Percentiles rank a stretch among this genome's conserved stretches.
Conservation (phyloP, 1,284 basidiomycete genomes). For the Heterobasidion occidentale region DNA sequence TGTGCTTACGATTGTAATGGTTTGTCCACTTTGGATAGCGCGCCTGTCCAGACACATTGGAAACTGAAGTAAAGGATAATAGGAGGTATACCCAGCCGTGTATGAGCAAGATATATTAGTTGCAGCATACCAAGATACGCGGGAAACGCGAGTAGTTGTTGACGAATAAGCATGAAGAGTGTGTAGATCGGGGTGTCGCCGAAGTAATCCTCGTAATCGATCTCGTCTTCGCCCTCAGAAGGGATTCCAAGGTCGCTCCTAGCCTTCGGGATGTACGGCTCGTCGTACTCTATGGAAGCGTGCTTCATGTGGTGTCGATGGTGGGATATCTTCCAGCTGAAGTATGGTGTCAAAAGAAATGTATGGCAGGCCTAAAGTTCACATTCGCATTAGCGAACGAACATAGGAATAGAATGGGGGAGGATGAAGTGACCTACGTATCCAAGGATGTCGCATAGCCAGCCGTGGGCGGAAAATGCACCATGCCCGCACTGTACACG, state of each 20-base stretch:
- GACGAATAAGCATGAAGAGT: conserved; percentile 41
- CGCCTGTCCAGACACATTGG: conserved; percentile 58
- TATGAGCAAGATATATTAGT: not conserved
- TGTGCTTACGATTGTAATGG: conserved; percentile 45
- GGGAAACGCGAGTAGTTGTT: conserved; percentile 71
- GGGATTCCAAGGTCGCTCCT: conserved; percentile 38
- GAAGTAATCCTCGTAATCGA: conserved; percentile 48
- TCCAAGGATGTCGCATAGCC: conserved; percentile 20
- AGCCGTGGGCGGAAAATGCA: conserved; percentile 18
- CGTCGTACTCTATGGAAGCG: conserved; percentile 43
- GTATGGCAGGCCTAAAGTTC: conserved; percentile 20
- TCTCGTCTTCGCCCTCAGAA: conserved; percentile 10
- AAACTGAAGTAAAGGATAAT: conserved; percentile 24
- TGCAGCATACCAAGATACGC: conserved; percentile 48
- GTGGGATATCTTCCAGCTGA: conserved; percentile 32
- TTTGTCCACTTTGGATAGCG: conserved; percentile 62
- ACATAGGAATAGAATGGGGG: not conserved
- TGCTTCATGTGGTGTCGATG: conserved; percentile 30
- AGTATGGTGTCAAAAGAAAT: conserved; percentile 29
- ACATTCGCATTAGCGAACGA: not conserved
- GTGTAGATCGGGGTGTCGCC: conserved; percentile 56
- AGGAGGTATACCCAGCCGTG: not conserved
- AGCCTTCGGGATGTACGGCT: conserved; percentile 54
- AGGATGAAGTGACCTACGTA: conserved; percentile 11
- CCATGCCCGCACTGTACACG: conserved; percentile 20